Evolutionary conservation across 129 eudicot species (phyloP).

Genomic region (Scalesia atractyloides): DNA sequence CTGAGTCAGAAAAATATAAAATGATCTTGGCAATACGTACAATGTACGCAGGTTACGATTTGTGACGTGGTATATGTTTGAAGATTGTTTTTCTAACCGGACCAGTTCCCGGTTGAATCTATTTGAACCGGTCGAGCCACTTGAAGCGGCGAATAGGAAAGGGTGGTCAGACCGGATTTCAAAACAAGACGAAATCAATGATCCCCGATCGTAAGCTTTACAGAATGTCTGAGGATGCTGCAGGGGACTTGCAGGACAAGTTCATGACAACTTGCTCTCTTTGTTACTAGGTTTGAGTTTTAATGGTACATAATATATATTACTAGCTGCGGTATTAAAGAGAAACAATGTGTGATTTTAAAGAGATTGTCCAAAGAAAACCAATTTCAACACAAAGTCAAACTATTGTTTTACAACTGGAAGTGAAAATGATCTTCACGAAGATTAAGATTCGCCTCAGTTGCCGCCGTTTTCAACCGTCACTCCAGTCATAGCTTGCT

Average conservation of each 20-base stretch:
- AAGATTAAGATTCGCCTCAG: constrained; percentile 12
- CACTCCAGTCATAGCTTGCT: constrained; percentile 54
- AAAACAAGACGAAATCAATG: no score
- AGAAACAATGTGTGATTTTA: not conserved
- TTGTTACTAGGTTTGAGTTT: not conserved
- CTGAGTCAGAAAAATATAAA: no score
- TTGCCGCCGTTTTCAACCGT: constrained; percentile 41
- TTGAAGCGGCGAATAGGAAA: no score
- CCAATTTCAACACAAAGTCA: constrained; percentile 1
- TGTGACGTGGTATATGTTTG: no score
- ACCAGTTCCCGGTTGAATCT: no score
- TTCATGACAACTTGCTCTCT: constrained; percentile 1
- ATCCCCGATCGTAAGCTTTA: no score
- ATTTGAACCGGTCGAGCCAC: no score
- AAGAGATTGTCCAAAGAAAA: constrained; percentile 4
- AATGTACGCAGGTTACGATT: no score
- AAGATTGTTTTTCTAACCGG: no score
- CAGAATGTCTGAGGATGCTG: no score
- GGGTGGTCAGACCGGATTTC: no score
- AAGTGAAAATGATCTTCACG: constrained; percentile 23
- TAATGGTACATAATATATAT: not conserved
- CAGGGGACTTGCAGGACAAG: not conserved
- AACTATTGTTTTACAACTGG: constrained; percentile 23
- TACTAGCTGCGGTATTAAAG: not conserved
- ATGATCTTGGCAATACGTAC: no score